A percentile compares a stretch with the other conserved stretches of the same genome.
These are phyloP conservation scores for Microascus cirrosus DNA, from an alignment of 2,329 filamentous ascomycete genomes.

Conservation along the genomic window DNA sequence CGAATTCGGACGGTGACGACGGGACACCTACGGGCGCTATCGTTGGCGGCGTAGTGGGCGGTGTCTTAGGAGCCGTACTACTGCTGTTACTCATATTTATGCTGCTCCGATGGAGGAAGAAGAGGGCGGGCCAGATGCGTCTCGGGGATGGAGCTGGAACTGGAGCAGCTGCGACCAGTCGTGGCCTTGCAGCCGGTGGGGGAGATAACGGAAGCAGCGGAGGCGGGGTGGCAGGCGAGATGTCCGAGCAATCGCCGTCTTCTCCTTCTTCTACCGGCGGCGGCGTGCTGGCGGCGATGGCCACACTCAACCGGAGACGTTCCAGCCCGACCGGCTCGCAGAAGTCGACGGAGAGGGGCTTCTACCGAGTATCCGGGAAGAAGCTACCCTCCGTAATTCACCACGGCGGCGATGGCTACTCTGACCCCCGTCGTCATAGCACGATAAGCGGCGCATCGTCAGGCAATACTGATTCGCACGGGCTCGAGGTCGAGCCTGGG, in stretches of 20 bases:
- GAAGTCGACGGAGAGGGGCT: conserved; percentile 41
- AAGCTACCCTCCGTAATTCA: conserved; percentile 54
- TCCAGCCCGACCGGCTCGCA: conserved; percentile 13
- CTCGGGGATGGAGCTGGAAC: conserved; percentile 25
- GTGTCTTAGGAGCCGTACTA: conserved; percentile 46
- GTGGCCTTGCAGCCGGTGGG: conserved; percentile 15
- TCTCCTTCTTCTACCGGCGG: conserved; percentile 28
- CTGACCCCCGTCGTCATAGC: conserved; percentile 31
- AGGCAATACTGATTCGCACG: conserved; percentile 7
- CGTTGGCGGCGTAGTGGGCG: conserved; percentile 45
- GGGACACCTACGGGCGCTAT: conserved; percentile 17
- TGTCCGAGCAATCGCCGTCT: conserved; percentile 33
- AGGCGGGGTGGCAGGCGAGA: conserved; percentile 14
- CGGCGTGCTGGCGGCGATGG: conserved; percentile 33
- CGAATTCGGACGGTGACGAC: conserved; percentile 11
- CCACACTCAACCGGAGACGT: conserved; percentile 21
- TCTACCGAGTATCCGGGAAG: conserved; percentile 53
- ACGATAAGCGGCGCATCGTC: conserved; percentile 24
- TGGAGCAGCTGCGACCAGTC: conserved; percentile 9
- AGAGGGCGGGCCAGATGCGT: conserved; percentile 29
- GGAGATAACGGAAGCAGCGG: conserved; percentile 12
- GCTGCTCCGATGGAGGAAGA: conserved; percentile 44
- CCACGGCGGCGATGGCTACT: conserved; percentile 52
- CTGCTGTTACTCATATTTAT: conserved; percentile 42
- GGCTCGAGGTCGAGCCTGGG: conserved; percentile 22